These are phyloP conservation scores for Penicillium vulpinum DNA, from an alignment of 2,329 filamentous ascomycete species.

Conservation along the genomic window DNA sequence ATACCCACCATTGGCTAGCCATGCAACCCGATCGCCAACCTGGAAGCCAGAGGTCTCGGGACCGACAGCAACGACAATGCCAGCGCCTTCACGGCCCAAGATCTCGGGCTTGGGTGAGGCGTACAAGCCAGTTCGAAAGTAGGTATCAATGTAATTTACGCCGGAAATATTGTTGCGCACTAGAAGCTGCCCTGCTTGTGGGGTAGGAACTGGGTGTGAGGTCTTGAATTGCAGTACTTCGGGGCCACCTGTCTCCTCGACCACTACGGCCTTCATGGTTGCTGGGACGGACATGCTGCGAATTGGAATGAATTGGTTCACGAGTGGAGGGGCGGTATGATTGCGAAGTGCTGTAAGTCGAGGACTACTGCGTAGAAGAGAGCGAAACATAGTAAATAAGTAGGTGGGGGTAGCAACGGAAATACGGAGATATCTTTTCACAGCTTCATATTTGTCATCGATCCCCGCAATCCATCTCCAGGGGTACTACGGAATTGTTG, in stretches of 20 bases:
- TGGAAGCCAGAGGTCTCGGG: slow-evolving; percentile 56
- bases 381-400: slow-evolving; percentile 14
- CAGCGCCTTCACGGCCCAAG: slow-evolving; percentile 77
- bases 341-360: slow-evolving; percentile 17
- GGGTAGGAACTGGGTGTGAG: slow-evolving; percentile 68
- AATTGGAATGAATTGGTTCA: slow-evolving; percentile 27
- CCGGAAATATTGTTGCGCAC: slow-evolving; percentile 79
- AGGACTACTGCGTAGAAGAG: slow-evolving; percentile 12
- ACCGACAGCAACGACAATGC: slow-evolving; percentile 65
- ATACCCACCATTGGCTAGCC: slow-evolving; percentile 59
- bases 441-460: slow-evolving; percentile 9
- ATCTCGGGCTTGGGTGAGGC: slow-evolving; percentile 68
- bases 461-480: slow-evolving; percentile 3
- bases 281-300: slow-evolving; percentile 54
- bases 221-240: slow-evolving; percentile 72
- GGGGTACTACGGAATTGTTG: slow-evolving; percentile 1
- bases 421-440: neutral
- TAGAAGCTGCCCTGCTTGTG: slow-evolving; percentile 69
- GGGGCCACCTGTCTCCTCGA: slow-evolving; percentile 69
- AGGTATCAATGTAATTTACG: slow-evolving; percentile 88
- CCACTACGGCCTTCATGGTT: slow-evolving; percentile 71
- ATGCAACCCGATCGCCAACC: slow-evolving; percentile 70
- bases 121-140: slow-evolving; percentile 86
- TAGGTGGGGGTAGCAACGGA: neutral
- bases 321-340: slow-evolving; percentile 11